These are phyloP conservation scores for Parastagonospora nodorum DNA, from an alignment of 2,329 filamentous ascomycete species.

Conservation along the genomic window DNA sequence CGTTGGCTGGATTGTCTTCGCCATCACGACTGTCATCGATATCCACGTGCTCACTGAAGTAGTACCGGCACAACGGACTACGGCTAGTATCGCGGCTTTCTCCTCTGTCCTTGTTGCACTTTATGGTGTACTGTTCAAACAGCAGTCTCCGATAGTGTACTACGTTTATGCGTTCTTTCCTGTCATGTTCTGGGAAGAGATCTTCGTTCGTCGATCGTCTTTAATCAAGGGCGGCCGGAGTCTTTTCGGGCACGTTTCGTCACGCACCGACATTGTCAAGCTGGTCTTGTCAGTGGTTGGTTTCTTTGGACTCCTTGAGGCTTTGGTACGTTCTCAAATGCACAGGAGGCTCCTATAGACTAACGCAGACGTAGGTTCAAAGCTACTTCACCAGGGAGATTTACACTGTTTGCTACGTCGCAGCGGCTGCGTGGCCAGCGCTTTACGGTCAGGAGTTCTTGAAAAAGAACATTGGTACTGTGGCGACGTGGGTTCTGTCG, in stretches of 20 bases:
- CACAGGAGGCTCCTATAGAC: background rate
- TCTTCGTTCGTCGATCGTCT: slow-evolving; percentile 76
- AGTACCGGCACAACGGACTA: slow-evolving; percentile 66
- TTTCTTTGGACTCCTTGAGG: slow-evolving; percentile 78
- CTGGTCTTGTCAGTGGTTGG: slow-evolving; percentile 67
- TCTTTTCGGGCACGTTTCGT: slow-evolving; percentile 72
- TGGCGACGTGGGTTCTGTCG: slow-evolving; percentile 73
- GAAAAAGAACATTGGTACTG: slow-evolving; percentile 65
- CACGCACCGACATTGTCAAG: slow-evolving; percentile 61
- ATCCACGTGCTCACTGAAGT: slow-evolving; percentile 80
- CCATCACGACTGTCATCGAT: slow-evolving; percentile 85
- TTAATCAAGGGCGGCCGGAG: slow-evolving; percentile 68
- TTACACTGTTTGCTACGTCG: slow-evolving; percentile 77
- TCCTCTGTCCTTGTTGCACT: slow-evolving; percentile 75
- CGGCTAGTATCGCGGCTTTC: slow-evolving; percentile 67
- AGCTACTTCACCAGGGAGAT: slow-evolving; percentile 92
- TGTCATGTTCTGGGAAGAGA: slow-evolving; percentile 94
- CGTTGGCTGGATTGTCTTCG: slow-evolving; percentile 93
- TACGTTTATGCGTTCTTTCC: slow-evolving; percentile 94
- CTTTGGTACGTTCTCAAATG: slow-evolving; percentile 57
- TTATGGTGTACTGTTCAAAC: slow-evolving; percentile 79
- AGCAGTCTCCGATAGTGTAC: slow-evolving; percentile 80
- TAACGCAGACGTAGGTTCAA: slow-evolving; percentile 65
- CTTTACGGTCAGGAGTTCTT: slow-evolving; percentile 77
- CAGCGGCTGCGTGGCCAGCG: slow-evolving; percentile 78